Evolutionary conservation across 2,329 filamentous ascomycete genomes (phyloP).

Genomic region (Monilinia polystroma): DNA sequence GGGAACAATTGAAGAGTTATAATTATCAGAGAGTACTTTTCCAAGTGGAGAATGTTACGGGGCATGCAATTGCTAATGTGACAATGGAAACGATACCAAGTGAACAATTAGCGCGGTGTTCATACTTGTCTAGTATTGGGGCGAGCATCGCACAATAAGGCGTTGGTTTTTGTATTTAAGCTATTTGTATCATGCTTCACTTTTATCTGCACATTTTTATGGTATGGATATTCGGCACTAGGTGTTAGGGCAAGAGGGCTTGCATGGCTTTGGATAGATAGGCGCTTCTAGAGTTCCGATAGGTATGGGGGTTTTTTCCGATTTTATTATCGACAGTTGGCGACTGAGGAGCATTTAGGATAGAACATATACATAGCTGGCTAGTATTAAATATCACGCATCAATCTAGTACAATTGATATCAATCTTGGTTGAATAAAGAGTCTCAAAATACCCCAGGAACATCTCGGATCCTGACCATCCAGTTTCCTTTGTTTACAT

Average conservation of each 20-base stretch:
- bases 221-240: not conserved
- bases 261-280: not conserved
- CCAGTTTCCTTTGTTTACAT: not conserved
- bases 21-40: constrained; percentile 11
- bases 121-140: constrained; percentile 23
- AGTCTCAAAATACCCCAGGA: not conserved
- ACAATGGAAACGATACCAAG: constrained; percentile 22
- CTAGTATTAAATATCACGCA: not conserved
- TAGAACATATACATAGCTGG: not conserved
- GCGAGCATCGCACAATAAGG: constrained; percentile 8
- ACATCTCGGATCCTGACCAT: not conserved
- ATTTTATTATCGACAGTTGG: not conserved
- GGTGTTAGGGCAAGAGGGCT: not conserved
- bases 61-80: not conserved
- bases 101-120: constrained; percentile 16
- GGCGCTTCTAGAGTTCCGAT: not conserved
- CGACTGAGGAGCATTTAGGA: not conserved
- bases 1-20: constrained; percentile 43
- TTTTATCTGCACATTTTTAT: not conserved
- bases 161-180: not conserved
- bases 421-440: not conserved
- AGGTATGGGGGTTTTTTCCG: not conserved
- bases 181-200: not conserved
- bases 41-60: constrained; percentile 5
- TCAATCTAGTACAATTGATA: not conserved